Base-by-base conservation (phyloP, 495 filamentous ascomycete species). In the Aspergillus saccharolyticus region DNA sequence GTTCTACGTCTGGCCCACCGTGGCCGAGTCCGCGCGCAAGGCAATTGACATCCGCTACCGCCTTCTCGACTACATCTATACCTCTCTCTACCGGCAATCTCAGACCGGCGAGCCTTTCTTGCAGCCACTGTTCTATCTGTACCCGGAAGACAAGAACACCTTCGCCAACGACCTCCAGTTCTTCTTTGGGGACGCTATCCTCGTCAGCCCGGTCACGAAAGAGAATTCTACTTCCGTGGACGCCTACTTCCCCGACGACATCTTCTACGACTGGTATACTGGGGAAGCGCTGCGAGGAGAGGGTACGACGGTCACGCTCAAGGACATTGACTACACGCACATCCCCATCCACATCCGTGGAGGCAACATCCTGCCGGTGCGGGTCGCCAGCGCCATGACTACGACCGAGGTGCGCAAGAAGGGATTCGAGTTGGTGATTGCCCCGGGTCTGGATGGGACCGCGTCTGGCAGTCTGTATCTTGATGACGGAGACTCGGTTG, bases 1-100 rank as follows among this genome's bases (percentile, higher is more conserved):
- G 63, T 89, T 90, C 65, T 96, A 95, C 73, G 81, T 77, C 46
- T 94, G 86, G 84, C 65, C 77, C 1, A 69, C 66, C 2, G 89
- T 91, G 2, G 74, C 86, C 6, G 74, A 78, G 12, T 85, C 87
- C 0, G 89, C 88, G 0, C 76, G 76, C 46, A 88, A 85, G 64
- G 84, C 83, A 52, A 90, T 93, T 67, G 82, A 84, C 44, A 87
- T 85, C 64, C 83, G 89, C 19, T 92, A 91, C 75, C 78, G 78
- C 2, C 76, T 94, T 4, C 74, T 94, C 15, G 89, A 91, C 68
- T 94, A 94, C 73, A 80, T 91, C 50, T 93, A 94, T 79, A 92
- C 89, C 0, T 84, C 85, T 0, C 69, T 91, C 63, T 74, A 87
- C 63, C 65, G 66, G 30, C 88, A 91, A 66, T 78, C 78, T 28